Conservation (phyloP, 169 alveolate species). For the Pseudocohnilembus persalinus region DNA sequence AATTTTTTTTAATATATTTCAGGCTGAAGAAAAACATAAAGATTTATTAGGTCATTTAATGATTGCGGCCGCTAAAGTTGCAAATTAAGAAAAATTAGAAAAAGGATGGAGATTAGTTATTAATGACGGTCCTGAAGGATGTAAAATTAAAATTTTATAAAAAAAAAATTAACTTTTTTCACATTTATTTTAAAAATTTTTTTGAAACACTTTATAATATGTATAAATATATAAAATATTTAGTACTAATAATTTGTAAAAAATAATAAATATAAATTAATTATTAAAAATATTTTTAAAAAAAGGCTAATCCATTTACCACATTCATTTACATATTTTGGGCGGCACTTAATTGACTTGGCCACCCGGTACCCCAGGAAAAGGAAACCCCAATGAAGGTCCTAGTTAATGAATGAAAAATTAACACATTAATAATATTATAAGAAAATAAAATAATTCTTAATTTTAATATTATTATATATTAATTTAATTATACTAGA, state of each 20-base stretch:
- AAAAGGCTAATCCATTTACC: conserved; percentile 90
- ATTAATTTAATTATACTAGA: too few relatives aligned
- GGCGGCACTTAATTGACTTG: conserved; percentile 78
- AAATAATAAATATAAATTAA: neutral
- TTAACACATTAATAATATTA: too few relatives aligned
- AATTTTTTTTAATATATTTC: too few relatives aligned
- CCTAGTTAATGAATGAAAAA: neutral
- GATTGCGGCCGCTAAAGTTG: conserved; percentile 88
- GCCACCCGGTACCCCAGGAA: conserved; percentile 74
- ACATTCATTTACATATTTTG: conserved; percentile 85
- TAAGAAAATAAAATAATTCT: too few relatives aligned
- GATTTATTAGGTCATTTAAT: conserved; percentile 89
- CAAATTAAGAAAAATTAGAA: conserved; percentile 70
- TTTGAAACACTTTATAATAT: too few relatives aligned
- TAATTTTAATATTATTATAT: too few relatives aligned
- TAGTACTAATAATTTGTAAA: neutral
- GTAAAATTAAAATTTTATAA: too few relatives aligned
- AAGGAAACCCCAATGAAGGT: neutral
- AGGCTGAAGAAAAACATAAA: conserved; percentile 87
- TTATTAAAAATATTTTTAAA: conserved; percentile 25
- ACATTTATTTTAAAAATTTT: too few relatives aligned
- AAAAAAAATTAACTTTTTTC: too few relatives aligned
- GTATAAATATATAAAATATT: too few relatives aligned
- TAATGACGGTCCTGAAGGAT: conserved; percentile 90
- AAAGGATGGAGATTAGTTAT: conserved; percentile 90